A percentile compares a stretch with the other conserved stretches of the same genome.
Conservation (phyloP, 2,329 filamentous ascomycete genomes). For the Nigrograna mackinnonii region DNA sequence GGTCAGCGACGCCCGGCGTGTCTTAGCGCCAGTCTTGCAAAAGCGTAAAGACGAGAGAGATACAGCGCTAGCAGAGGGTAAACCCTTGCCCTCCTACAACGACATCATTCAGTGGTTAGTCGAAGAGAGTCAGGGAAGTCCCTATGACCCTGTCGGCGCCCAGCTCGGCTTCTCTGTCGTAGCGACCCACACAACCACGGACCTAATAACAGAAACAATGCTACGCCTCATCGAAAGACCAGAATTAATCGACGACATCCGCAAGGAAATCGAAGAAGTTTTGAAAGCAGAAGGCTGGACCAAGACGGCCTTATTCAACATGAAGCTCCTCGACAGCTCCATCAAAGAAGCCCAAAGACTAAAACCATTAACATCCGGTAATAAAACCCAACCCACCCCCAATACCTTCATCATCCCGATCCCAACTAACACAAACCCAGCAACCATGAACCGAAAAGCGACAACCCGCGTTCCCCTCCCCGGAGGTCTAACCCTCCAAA, state of each 20-base stretch:
- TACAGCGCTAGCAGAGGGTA: neutral
- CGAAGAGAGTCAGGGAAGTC: slow-evolving; percentile 18
- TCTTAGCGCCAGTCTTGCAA: neutral
- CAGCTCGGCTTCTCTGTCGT: slow-evolving; percentile 16
- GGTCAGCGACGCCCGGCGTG: slow-evolving; percentile 1
- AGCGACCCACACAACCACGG: slow-evolving; percentile 24
- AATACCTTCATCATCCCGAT: neutral
- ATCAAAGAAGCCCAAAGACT: slow-evolving; percentile 36
- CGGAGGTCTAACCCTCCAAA: neutral
- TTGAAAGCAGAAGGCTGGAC: slow-evolving; percentile 24
- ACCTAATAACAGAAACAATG: slow-evolving; percentile 22
- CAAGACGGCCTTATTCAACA: slow-evolving; percentile 28
- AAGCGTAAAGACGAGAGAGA: slow-evolving; percentile 15
- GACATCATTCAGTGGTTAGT: slow-evolving; percentile 24
- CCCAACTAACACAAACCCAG: neutral
- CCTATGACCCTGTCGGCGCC: slow-evolving; percentile 7
- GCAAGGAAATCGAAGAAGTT: slow-evolving; percentile 26
- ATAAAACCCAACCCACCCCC: neutral
- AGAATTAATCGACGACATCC: slow-evolving; percentile 23
- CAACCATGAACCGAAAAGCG: neutral
- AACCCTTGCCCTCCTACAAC: neutral
- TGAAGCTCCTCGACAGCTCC: slow-evolving; percentile 35
- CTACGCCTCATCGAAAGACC: slow-evolving; percentile 22
- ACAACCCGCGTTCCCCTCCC: neutral
- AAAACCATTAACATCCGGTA: slow-evolving; percentile 4